Evolutionary conservation across 495 filamentous ascomycete species (phyloP).

Genomic region (Alectoria sarmentosa): DNA sequence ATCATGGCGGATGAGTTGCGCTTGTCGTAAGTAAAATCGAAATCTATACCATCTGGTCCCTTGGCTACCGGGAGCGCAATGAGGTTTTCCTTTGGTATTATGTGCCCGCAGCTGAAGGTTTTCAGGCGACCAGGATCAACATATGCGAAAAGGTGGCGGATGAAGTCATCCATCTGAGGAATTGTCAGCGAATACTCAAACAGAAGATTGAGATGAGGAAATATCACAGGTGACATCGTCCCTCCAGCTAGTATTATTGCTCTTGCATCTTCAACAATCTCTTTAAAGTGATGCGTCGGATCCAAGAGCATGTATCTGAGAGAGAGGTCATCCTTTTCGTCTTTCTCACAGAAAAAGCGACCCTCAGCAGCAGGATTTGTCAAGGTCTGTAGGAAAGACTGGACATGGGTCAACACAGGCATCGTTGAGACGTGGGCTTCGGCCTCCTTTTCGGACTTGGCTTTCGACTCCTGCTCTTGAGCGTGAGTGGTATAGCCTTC

Average conservation of each 20-base stretch:
- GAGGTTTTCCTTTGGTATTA: slow-evolving; percentile 78
- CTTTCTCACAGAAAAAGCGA: slow-evolving; percentile 69
- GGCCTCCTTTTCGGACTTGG: slow-evolving; percentile 23
- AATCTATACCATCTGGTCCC: slow-evolving; percentile 50
- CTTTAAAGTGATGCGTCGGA: slow-evolving; percentile 83
- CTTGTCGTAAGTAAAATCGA: slow-evolving; percentile 83
- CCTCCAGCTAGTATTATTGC: slow-evolving; percentile 90
- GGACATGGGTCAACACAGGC: slow-evolving; percentile 75
- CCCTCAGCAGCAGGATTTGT: slow-evolving; percentile 88
- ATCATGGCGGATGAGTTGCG: slow-evolving; percentile 57
- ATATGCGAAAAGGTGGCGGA: slow-evolving; percentile 75
- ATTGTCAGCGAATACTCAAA: slow-evolving; percentile 13
- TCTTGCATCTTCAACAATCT: slow-evolving; percentile 77
- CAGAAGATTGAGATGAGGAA: background rate
- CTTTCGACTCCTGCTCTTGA: slow-evolving; percentile 38
- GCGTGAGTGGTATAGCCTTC: slow-evolving; percentile 71
- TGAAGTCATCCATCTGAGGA: slow-evolving; percentile 75
- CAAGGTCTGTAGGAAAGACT: slow-evolving; percentile 72
- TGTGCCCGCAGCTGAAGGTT: slow-evolving; percentile 89
- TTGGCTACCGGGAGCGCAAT: slow-evolving; percentile 58
- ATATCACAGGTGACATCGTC: slow-evolving; percentile 81
- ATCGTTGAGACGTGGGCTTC: slow-evolving; percentile 36
- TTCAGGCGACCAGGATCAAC: slow-evolving; percentile 55
- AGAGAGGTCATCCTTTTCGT: slow-evolving; percentile 45
- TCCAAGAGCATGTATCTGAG: slow-evolving; percentile 91